Percentiles rank a stretch among this genome's conserved stretches.
phyloP scores from a whole-genome alignment of 1,139 yeast species.

The Suhomyces coccinellae region DNA sequence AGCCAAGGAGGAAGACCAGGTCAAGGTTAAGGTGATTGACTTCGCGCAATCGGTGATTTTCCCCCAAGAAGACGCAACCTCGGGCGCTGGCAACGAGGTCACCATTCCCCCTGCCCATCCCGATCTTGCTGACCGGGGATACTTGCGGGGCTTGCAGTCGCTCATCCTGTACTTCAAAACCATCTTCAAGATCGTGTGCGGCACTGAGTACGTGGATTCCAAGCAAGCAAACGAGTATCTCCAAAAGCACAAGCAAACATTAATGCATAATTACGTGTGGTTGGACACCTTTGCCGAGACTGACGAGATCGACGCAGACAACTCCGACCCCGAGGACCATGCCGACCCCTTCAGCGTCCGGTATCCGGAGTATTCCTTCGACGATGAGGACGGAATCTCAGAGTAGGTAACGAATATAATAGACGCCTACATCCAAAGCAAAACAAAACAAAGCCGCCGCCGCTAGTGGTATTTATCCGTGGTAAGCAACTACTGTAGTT shows the following conservation, averaged over 20 bases:
- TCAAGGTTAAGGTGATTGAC: constrained; percentile 77
- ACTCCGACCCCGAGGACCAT: constrained; percentile 7
- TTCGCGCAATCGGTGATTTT: constrained; percentile 94
- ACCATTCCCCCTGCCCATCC: constrained; percentile 67
- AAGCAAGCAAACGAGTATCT: constrained; percentile 26
- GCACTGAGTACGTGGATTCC: constrained; percentile 18
- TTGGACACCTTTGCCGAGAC: constrained; percentile 48
- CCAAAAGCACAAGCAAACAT: constrained; percentile 25
- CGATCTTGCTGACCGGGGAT: constrained; percentile 72
- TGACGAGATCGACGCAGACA: constrained; percentile 12
- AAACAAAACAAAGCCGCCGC: not conserved
- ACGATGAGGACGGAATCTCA: constrained; percentile 29
- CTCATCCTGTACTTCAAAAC: constrained; percentile 60
- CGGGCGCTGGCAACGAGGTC: constrained; percentile 16
- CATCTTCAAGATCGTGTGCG: constrained; percentile 52
- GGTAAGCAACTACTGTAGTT: not conserved
- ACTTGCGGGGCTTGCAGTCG: constrained; percentile 74
- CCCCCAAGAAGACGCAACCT: constrained; percentile 46
- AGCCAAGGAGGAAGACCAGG: constrained; percentile 29
- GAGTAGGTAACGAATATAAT: constrained; percentile 19
- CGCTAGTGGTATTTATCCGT: not conserved
- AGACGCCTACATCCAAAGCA: not conserved
- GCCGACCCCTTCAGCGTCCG: constrained; percentile 28
- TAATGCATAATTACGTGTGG: constrained; percentile 43
- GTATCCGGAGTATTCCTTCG: constrained; percentile 22